Percentiles rank a stretch among this genome's conserved stretches.
Evolutionary conservation across 2,329 filamentous ascomycete genomes (phyloP).

Genomic region (Rutstroemia sp.): DNA sequence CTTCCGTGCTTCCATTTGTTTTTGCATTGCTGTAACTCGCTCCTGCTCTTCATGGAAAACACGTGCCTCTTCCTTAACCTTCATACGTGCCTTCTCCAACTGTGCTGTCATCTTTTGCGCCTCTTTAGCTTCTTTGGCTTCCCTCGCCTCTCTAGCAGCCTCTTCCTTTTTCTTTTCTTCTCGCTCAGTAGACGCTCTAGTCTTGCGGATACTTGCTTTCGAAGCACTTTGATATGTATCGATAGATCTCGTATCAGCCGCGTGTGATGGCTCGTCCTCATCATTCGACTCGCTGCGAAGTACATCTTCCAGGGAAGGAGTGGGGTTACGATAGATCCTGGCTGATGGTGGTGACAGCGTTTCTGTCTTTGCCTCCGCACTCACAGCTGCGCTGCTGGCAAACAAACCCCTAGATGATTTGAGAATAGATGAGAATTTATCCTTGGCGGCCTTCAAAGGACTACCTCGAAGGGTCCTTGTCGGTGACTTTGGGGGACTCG

Average conservation of each 20-base stretch:
- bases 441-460: slow-evolving; percentile 85
- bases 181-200: slow-evolving; percentile 52
- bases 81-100: slow-evolving; percentile 59
- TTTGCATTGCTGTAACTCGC: slow-evolving; percentile 45
- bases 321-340: slow-evolving; percentile 37
- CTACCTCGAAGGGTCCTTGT: slow-evolving; percentile 58
- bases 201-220: slow-evolving; percentile 34
- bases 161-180: slow-evolving; percentile 57
- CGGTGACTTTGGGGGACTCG: slow-evolving; percentile 42
- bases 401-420: slow-evolving; percentile 82
- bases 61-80: slow-evolving; percentile 61
- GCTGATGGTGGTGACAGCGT: slow-evolving; percentile 47
- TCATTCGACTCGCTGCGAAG: slow-evolving; percentile 30
- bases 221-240: slow-evolving; percentile 16
- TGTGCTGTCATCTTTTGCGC: slow-evolving; percentile 53
- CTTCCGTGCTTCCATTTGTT: slow-evolving; percentile 44
- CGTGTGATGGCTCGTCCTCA: slow-evolving; percentile 35
- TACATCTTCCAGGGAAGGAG: slow-evolving; percentile 40
- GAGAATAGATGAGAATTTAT: slow-evolving; percentile 83
- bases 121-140: slow-evolving; percentile 57
- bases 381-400: slow-evolving; percentile 63
- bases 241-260: background rate
- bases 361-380: slow-evolving; percentile 53
- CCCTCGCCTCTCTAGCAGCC: slow-evolving; percentile 37
- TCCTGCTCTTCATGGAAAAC: slow-evolving; percentile 52